Base-by-base conservation (phyloP, 2,329 filamentous ascomycete genomes). In the Talaromyces sp. region DNA sequence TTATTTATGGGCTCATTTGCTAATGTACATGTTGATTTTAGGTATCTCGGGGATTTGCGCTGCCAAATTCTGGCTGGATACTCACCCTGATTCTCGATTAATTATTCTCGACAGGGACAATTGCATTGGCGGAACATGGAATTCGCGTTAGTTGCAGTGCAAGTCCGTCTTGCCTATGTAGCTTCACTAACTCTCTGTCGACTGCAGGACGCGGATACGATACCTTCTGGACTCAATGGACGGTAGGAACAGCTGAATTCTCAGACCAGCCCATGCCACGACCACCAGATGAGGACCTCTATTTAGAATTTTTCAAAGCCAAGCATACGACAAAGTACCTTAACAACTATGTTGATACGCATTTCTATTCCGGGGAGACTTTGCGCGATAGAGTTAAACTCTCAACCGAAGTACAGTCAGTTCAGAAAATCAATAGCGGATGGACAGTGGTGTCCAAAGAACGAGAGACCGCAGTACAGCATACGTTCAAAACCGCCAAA, bases 211-310 rank as follows among this genome's bases (percentile, higher is more conserved):
- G 58, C 18, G 58, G 58, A 5, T 60, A 60, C 51, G 51, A 60
- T 50, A 55, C 58, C 33, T 60, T 60, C 23, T 60, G 58, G 58
- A 60, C 58, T 50, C 58, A 60, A 60, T 60, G 58, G 58, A 60
- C 58, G 34, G 51, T 60, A 50, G 58, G 58, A 55, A 55, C 51
- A 18, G 58, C 58, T 47, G 58, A 60, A 33, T 60, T 60, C 34
- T 60, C 58, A 51, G 58, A 60, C 28, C 58, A 60, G 58, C 58
- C 58, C 16, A 60, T 60, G 58, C 34, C 58, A 28, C 58, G 58
- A 40, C 58, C 58, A 53, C 58, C 58, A 55, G 51, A 60, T 47
- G 58, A 60, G 51, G 58, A 60, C 28, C 4, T 60, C 28, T 60
- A 60, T 54, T 40, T 60, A 27, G 58, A 60, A 9, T 60, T 60